phyloP scores from a whole-genome alignment of 2,329 filamentous ascomycete genomes.

The Fusarium nodosum region DNA sequence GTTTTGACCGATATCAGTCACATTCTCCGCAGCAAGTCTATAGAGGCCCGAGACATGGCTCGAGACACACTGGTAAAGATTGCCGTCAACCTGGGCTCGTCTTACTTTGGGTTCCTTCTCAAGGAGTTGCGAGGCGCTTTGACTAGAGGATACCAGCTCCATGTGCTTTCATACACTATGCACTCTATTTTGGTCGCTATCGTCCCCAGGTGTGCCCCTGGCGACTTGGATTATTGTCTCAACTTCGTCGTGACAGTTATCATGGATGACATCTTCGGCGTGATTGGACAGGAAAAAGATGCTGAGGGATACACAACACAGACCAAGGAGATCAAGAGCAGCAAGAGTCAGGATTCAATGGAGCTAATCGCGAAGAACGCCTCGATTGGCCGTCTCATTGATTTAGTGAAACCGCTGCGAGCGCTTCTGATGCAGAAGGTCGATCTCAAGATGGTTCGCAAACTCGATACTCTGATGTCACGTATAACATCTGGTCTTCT shows the following conservation, averaged over 20 bases:
- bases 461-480: conserved; percentile 89
- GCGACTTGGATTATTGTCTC: conserved; percentile 91
- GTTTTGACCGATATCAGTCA: conserved; percentile 94
- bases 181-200: conserved; percentile 88
- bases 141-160: conserved; percentile 88
- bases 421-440: conserved; percentile 86
- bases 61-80: conserved; percentile 90
- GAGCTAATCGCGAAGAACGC: conserved; percentile 88
- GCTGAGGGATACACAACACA: conserved; percentile 94
- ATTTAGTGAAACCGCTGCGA: conserved; percentile 83
- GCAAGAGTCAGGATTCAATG: conserved; percentile 98
- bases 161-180: conserved; percentile 94
- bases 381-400: conserved; percentile 79
- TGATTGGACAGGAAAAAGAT: conserved; percentile 94
- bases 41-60: conserved; percentile 91
- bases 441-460: conserved; percentile 83
- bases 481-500: conserved; percentile 86
- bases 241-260: conserved; percentile 83
- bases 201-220: conserved; percentile 79
- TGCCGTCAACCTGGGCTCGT: conserved; percentile 81
- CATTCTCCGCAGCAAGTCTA: conserved; percentile 88
- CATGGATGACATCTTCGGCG: conserved; percentile 98
- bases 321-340: conserved; percentile 98
- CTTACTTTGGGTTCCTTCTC: conserved; percentile 91
- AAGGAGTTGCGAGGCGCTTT: conserved; percentile 89